Evolutionary conservation across 805 yeast species (phyloP), one percentile per base, ranked within the genome.

Genomic region (Saccharomyces kudriavzevii): DNA sequence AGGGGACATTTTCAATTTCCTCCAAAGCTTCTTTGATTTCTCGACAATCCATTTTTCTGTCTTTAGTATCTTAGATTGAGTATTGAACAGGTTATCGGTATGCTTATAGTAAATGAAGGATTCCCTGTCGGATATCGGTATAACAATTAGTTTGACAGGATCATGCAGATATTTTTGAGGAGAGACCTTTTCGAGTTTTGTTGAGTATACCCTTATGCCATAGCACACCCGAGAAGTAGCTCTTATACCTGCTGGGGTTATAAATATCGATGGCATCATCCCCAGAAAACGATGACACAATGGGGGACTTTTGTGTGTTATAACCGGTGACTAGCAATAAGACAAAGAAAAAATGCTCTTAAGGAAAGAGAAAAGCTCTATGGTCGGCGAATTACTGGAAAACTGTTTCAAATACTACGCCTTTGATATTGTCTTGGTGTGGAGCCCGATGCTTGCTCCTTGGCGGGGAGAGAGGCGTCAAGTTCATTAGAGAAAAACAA

Each of bases 91-190:
- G 9, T 60, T 59, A 11, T 63, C 57, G 43, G 75, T 74, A 61
- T 83, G 84, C 67, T 85, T 86, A 70, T 89, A 87, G 65, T 84
- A 83, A 26, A 90, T 68, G 66, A 80, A 85, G 3, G 87, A 77
- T 55, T 78, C 77, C 50, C 74, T 66, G 2, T 81, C 72, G 5
- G 92, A 84, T 27, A 90, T 73, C 5, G 97, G 97, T 4, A 89
- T 72, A 2, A 89, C 79, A 11, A 87, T 70, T 29, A 91, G 68
- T 59, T 85, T 81, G 59, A 87, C 81, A 3, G 81, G 75, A 51
- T 77, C 72, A 45, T 64, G 67, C 25, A 58, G 20, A 49, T 57
- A 62, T 31, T 58, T 56, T 28, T 56, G 52, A 9, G 51, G 50
- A 4, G 60, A 27, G n/a, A 47, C 58, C 30, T 35, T 35, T 35